These are phyloP conservation scores for Sphagnurus paluster DNA, from an alignment of 1,284 basidiomycete genomes.

Conservation along the genomic window DNA sequence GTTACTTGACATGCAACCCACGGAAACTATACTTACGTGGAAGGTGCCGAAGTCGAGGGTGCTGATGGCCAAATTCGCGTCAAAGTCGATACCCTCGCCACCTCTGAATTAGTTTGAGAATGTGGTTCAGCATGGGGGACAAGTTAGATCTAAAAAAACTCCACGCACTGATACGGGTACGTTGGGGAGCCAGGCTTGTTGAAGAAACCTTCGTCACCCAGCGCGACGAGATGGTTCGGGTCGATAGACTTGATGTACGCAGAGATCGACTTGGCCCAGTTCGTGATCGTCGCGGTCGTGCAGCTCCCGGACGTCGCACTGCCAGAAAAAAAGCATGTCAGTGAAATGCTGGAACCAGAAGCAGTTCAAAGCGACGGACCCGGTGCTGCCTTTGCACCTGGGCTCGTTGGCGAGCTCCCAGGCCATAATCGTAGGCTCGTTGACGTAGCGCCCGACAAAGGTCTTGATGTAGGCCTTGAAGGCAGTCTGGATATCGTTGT, in stretches of 20 bases:
- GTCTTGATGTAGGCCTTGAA: slow-evolving; percentile 52
- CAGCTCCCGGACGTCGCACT: slow-evolving; percentile 39
- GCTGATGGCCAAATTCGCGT: slow-evolving; percentile 54
- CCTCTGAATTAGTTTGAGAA: slow-evolving; percentile 40
- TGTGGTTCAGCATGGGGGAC: background rate
- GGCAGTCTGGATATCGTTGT: slow-evolving; percentile 41
- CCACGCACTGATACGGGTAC: slow-evolving; percentile 55
- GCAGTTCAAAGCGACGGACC: no score
- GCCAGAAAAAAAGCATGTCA: slow-evolving; percentile 30
- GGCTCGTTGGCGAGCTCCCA: slow-evolving; percentile 36
- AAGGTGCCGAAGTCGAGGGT: slow-evolving; percentile 67
- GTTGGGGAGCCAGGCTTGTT: slow-evolving; percentile 47
- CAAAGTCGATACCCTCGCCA: slow-evolving; percentile 58
- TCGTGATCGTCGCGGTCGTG: slow-evolving; percentile 49
- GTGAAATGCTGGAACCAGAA: no score
- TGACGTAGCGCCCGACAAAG: slow-evolving; percentile 48
- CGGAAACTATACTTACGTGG: slow-evolving; percentile 45
- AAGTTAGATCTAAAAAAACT: background rate
- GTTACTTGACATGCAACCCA: background rate
- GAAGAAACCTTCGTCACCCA: slow-evolving; percentile 66
- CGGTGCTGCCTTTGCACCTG: no score
- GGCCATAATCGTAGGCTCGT: slow-evolving; percentile 18
- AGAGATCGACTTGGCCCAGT: slow-evolving; percentile 52
- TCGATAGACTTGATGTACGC: slow-evolving; percentile 56
- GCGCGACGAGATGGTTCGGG: slow-evolving; percentile 54